Conservation (phyloP, 257 asterid species). For the Solanum neorickii region DNA sequence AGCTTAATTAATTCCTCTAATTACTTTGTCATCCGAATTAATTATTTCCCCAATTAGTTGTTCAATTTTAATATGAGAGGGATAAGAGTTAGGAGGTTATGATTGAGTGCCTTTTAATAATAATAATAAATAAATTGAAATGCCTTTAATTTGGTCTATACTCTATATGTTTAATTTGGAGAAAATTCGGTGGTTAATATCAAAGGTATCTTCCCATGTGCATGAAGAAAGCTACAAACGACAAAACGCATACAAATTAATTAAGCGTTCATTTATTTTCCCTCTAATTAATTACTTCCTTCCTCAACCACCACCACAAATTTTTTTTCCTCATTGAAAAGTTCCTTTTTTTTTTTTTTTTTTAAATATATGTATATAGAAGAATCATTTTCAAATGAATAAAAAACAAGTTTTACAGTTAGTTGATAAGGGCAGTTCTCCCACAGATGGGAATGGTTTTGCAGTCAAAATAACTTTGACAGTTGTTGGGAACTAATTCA, state of each 20-base stretch:
- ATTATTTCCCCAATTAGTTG: neutral
- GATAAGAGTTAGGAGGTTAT: neutral
- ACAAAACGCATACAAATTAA: neutral
- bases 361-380: no score
- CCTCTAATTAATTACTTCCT: neutral
- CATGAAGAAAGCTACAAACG: neutral
- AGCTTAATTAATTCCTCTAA: neutral
- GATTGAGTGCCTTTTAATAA: neutral
- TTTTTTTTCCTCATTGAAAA: neutral
- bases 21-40: neutral
- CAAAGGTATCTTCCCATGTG: conserved; percentile 37
- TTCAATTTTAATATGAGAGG: neutral
- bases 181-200: conserved; percentile 9
- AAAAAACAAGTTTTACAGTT: neutral
- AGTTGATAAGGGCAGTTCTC: neutral
- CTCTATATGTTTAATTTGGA: neutral
- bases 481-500: neutral
- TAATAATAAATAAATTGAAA: conserved; percentile 2
- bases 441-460: neutral
- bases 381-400: neutral
- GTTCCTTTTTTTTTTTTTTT: neutral
- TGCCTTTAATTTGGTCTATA: neutral
- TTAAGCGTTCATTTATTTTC: neutral
- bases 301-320: neutral
- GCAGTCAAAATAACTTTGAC: neutral